These are phyloP conservation scores for Fraxinus sp. DNA, from an alignment of 305 asterid species.

Conservation along the genomic window DNA sequence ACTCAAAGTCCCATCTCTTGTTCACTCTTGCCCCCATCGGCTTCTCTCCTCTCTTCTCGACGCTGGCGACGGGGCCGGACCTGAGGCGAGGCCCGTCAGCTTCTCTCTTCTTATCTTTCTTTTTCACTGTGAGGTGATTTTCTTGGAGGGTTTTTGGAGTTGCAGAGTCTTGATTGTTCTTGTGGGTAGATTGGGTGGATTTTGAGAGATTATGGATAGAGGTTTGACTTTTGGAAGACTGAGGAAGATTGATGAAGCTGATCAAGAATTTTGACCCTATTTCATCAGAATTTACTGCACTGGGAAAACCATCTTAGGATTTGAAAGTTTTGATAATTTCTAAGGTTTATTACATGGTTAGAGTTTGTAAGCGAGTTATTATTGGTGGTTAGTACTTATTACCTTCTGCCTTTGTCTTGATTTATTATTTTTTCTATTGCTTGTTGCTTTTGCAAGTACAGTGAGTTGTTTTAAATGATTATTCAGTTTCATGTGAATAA, in stretches of 20 bases:
- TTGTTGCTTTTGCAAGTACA: not conserved
- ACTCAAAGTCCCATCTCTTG: too few relatives aligned
- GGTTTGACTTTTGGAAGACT: not conserved
- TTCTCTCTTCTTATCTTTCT: not conserved
- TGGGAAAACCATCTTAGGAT: slow-evolving; percentile 10
- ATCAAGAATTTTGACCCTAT: slow-evolving; percentile 14
- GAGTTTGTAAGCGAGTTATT: slow-evolving; percentile 44
- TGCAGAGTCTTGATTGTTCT: not conserved
- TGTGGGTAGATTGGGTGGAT: not conserved
- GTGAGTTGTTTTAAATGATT: not conserved
- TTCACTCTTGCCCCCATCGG: too few relatives aligned
- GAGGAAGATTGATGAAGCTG: not conserved
- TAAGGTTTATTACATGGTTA: slow-evolving; percentile 27
- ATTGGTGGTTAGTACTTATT: slow-evolving; percentile 25
- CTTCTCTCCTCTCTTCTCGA: too few relatives aligned
- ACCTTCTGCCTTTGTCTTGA: not conserved
- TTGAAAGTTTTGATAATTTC: slow-evolving; percentile 9
- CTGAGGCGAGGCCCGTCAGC: too few relatives aligned
- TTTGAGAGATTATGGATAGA: not conserved
- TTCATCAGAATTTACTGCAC: slow-evolving; percentile 6
- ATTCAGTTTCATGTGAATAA: slow-evolving; percentile 17
- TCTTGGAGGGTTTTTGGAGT: not conserved
- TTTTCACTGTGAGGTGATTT: not conserved
- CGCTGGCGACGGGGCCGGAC: too few relatives aligned
- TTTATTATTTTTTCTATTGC: not conserved